Evolutionary conservation across 2,329 filamentous ascomycete genomes (phyloP).

Genomic region (Arachnomyces sp.): DNA sequence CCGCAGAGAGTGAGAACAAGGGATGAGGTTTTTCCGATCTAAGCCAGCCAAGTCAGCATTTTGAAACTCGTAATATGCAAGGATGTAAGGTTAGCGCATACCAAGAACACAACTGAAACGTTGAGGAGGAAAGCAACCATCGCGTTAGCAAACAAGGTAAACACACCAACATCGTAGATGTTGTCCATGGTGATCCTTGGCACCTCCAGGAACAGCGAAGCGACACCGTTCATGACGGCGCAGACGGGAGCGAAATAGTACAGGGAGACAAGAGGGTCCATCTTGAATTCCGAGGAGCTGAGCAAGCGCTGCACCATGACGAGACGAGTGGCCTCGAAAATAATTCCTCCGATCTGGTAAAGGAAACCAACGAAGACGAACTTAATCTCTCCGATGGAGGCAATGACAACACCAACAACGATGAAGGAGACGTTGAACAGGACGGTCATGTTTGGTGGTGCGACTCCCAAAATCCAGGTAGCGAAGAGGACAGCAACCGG

Average conservation of each 20-base stretch:
- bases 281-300: constrained; percentile 69
- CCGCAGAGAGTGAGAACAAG: constrained; percentile 79
- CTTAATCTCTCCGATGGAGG: constrained; percentile 90
- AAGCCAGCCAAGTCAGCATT: constrained; percentile 10
- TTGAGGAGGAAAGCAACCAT: constrained; percentile 72
- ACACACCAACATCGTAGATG: constrained; percentile 57
- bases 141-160: constrained; percentile 65
- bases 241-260: constrained; percentile 88
- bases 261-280: constrained; percentile 80
- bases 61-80: neutral
- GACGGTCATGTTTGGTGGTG: constrained; percentile 74
- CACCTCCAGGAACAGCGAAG: constrained; percentile 63
- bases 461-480: constrained; percentile 79
- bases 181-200: constrained; percentile 59
- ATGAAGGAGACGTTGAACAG: constrained; percentile 92
- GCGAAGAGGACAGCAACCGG: constrained; percentile 87
- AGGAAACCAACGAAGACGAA: constrained; percentile 62
- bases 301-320: constrained; percentile 82
- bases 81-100: constrained; percentile 41
- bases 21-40: constrained; percentile 85
- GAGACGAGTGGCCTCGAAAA: constrained; percentile 73
- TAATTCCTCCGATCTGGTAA: constrained; percentile 66
- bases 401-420: constrained; percentile 88
- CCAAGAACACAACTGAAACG: constrained; percentile 76
- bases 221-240: constrained; percentile 68